Base-by-base conservation (phyloP, 257 asterid species). In the Mentha longifolia region DNA sequence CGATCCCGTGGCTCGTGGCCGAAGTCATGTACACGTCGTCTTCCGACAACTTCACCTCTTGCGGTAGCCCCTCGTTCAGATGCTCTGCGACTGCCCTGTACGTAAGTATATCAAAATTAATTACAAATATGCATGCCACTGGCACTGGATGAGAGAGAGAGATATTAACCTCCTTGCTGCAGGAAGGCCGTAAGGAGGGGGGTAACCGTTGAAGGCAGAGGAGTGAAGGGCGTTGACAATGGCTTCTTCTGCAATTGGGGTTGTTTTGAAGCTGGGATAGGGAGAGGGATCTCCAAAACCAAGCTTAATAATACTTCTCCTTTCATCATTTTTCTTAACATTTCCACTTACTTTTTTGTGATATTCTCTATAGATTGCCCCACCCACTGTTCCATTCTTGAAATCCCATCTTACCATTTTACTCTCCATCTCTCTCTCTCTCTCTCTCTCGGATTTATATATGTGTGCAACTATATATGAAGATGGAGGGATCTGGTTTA, bases 1-100 rank as follows among this genome's bases (percentile, higher is more conserved):
- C 95, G 55, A 90, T 88, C n/a, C 85, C 97, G 12, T 90, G 97
- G 67, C 70, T 86, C 2, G 83, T 87, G 13, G 95, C 96, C 52
- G 82, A 82, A 1, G 90, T 87, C 25, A 89, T 39, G 45, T 63
- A 73, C 45, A 87, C 80, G 42, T 89, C 94, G 20, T 82, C 80
- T 33, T 83, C 75, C 2, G 39, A 35, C 8, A 35, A 7, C 39
- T 78, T 79, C 54, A 85, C n/a, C 57, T 80, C 16, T 12, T 79
- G 55, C 0, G 79, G 83, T 71, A 80, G 82, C n/a, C 79, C 88
- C 3, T 25, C 7, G 7, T 89, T 85, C 30, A 90, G 73, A 79
- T 83, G 69, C 25, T 80, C 80, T 5, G 97, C 97, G 61, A 90
- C 65, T 0, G 95, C 77, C 85, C 97, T 90, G 77, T 72, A 47